Percentiles rank a stretch among this genome's conserved stretches.
Conservation (phyloP, 352 stramenopile species). For the Achlya hypogyna region DNA sequence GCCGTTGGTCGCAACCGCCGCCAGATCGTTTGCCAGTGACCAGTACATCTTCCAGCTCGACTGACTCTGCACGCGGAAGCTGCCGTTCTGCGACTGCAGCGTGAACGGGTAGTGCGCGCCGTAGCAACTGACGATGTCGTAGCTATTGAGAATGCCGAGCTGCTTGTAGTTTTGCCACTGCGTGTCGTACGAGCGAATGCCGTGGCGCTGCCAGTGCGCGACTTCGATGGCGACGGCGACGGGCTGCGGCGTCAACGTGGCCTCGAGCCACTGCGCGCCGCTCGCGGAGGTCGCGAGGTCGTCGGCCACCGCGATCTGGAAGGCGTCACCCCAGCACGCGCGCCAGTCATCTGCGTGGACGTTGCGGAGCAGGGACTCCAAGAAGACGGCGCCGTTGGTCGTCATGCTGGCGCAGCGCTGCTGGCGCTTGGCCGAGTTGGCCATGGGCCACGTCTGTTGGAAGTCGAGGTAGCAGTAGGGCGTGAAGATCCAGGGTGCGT, state of each 20-base stretch:
- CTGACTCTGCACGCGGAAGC: background rate
- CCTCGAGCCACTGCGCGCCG: background rate
- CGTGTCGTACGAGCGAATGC: background rate
- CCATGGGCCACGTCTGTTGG: background rate
- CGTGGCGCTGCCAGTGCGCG: background rate
- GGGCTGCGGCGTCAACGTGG: background rate
- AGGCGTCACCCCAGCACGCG: background rate
- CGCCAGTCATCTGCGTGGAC: background rate
- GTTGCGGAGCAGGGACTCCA: slow-evolving; percentile 10
- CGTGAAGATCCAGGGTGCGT: background rate
- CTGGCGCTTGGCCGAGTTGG: background rate
- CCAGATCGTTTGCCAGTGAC: background rate
- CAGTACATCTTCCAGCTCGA: slow-evolving; percentile 10
- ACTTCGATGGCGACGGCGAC: background rate
- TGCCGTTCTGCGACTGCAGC: background rate
- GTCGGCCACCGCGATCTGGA: background rate
- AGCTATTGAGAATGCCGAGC: background rate
- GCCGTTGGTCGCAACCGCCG: background rate
- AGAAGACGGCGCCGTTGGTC: slow-evolving; percentile 1
- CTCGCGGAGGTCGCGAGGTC: background rate
- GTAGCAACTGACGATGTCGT: background rate
- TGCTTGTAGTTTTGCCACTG: slow-evolving; percentile 20
- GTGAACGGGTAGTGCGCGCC: background rate
- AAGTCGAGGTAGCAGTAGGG: slow-evolving; percentile 12
- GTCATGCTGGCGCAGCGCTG: background rate